phyloP scores from a whole-genome alignment of 345 rosid species.

The Rhodomyrtus tomentosa region DNA sequence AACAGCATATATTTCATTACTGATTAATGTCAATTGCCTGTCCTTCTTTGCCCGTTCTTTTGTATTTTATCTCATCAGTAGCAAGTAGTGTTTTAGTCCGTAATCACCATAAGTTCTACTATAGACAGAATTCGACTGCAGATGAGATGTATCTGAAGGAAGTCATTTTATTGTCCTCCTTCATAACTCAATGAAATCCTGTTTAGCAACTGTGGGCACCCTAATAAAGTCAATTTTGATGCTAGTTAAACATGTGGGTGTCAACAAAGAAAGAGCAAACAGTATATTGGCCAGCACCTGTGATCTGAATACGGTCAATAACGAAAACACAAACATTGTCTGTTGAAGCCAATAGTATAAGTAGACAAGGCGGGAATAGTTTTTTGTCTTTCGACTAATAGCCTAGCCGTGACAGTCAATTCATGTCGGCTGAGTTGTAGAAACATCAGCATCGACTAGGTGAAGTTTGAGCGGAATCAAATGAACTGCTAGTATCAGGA shows the following conservation, averaged over 20 bases:
- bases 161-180: not conserved
- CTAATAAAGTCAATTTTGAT: not conserved
- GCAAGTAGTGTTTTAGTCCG: not conserved
- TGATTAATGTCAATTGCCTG: not conserved
- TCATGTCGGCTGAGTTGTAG: not conserved
- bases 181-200: not conserved
- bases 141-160: not conserved
- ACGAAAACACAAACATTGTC: not conserved
- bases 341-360: not conserved
- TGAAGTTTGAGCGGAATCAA: not conserved
- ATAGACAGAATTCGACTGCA: not conserved
- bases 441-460: not conserved
- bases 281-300: not conserved
- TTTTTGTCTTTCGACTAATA: not conserved
- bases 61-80: not conserved
- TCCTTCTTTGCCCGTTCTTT: not conserved
- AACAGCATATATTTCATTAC: not conserved
- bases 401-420: not conserved
- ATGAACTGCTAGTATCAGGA: not conserved
- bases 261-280: not conserved
- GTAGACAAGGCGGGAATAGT: not conserved
- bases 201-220: not conserved
- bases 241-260: not conserved
- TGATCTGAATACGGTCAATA: not conserved
- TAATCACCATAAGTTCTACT: not conserved